Conservation (phyloP, 257 asterid species). For the Marsdenia floribunda region DNA sequence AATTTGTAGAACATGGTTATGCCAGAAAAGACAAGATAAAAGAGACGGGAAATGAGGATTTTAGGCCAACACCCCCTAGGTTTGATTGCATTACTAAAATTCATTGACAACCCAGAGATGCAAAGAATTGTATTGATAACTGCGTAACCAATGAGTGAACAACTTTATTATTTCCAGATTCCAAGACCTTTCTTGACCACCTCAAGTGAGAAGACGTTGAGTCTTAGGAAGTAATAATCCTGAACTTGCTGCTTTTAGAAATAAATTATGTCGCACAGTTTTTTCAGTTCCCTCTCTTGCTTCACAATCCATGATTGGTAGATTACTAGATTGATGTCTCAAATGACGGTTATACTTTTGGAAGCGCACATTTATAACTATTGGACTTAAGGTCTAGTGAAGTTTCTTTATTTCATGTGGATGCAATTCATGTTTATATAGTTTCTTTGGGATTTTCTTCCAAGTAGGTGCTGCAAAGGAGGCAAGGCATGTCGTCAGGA, state of each 20-base stretch:
- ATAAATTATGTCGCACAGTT: background rate
- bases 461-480: conserved; percentile 63
- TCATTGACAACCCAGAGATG: background rate
- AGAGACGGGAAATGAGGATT: background rate
- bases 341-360: background rate
- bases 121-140: background rate
- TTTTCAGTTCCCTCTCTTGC: background rate
- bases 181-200: background rate
- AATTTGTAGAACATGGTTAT: background rate
- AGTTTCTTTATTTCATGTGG: background rate
- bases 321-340: background rate
- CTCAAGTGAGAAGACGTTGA: background rate
- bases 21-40: background rate
- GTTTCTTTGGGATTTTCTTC: conserved; percentile 5
- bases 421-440: background rate
- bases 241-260: background rate
- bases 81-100: background rate
- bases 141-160: background rate
- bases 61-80: background rate
- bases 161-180: background rate
- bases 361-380: background rate
- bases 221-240: background rate
- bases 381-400: background rate
- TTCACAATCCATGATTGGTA: background rate
- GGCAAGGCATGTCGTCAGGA: conserved; percentile 84